phyloP scores from a whole-genome alignment of 345 rosid species.

The Citrus hindsii region DNA sequence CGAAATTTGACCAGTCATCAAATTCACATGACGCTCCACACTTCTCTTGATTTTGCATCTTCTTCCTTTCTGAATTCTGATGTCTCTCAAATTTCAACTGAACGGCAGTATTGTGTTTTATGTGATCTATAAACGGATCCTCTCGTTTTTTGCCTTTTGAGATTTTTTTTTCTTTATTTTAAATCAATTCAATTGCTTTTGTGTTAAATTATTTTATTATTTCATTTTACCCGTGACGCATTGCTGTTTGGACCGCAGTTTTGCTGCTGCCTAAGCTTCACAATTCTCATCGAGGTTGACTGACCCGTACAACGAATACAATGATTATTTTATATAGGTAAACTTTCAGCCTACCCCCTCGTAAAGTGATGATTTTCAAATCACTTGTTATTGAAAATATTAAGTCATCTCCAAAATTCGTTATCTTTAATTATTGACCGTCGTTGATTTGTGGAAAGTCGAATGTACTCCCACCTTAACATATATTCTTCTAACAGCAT shows the following conservation, averaged over 20 bases:
- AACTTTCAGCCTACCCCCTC: too few species aligned
- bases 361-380: too few species aligned
- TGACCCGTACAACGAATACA: too few species aligned
- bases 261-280: background rate
- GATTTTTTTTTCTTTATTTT: background rate
- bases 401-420: rapidly evolving
- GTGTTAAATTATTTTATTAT: background rate
- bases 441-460: rapidly evolving
- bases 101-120: background rate
- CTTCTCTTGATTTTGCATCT: conserved; percentile 51
- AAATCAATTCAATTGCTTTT: background rate
- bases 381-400: rapidly evolving
- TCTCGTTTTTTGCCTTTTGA: background rate
- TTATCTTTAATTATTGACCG: too few species aligned
- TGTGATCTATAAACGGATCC: background rate
- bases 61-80: background rate
- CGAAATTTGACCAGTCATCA: conserved; percentile 43
- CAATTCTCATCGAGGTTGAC: too few species aligned
- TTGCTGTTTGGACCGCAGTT: background rate
- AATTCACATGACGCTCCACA: conserved; percentile 26
- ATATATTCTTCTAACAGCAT: too few species aligned
- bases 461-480: too few species aligned
- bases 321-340: too few species aligned
- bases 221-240: background rate
- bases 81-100: background rate